These are phyloP conservation scores for Aspergillus haitiensis DNA, from an alignment of 495 filamentous ascomycete species.

Conservation along the genomic window DNA sequence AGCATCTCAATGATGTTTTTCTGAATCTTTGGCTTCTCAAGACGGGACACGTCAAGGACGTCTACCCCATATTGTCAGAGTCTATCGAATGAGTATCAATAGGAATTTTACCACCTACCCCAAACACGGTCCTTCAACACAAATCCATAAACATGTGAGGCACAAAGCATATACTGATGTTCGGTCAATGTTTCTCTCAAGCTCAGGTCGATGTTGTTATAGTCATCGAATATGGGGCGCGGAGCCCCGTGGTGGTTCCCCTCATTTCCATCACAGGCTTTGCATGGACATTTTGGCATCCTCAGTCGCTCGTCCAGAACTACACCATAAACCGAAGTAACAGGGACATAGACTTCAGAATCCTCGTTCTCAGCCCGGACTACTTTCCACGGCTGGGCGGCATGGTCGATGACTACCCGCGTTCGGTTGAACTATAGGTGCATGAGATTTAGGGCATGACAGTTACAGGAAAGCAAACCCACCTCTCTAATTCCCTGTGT, in stretches of 20 bases:
- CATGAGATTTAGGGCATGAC: no score
- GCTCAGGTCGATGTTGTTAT: not conserved
- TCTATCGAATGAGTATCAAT: no score
- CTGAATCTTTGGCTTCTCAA: not conserved
- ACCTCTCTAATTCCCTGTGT: no score
- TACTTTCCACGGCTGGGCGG: not conserved
- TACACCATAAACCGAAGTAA: no score
- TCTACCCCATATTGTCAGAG: no score
- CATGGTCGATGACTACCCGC: not conserved
- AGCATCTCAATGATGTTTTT: not conserved
- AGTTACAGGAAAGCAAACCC: no score
- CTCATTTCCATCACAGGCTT: no score
- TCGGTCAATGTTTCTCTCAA: not conserved
- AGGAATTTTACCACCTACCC: not conserved
- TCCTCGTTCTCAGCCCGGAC: not conserved
- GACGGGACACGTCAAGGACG: not conserved
- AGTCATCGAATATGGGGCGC: not conserved
- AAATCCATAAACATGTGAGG: conserved; percentile 1
- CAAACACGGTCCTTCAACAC: not conserved
- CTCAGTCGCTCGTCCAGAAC: no score
- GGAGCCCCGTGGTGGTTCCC: no score
- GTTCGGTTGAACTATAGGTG: not conserved
- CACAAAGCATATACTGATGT: not conserved
- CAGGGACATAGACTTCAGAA: no score
- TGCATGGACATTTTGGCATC: no score